Conservation (phyloP, 1,284 basidiomycete species). For the Moesziomyces antarcticus region DNA sequence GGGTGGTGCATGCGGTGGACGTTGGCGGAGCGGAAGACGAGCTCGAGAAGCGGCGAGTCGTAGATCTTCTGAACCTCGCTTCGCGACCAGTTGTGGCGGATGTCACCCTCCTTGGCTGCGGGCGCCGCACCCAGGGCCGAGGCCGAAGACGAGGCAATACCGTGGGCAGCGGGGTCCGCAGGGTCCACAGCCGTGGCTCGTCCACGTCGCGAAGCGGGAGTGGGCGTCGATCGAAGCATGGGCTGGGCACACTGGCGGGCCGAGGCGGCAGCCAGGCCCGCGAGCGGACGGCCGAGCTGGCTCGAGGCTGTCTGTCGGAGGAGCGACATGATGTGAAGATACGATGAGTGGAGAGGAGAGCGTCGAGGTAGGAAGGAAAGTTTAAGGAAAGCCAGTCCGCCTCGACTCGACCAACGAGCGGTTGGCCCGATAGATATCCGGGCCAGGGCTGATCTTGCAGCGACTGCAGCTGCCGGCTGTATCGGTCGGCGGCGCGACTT, state of each 20-base stretch:
- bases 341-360: background rate
- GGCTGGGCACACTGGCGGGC: slow-evolving; percentile 30
- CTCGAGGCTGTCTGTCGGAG: slow-evolving; percentile 31
- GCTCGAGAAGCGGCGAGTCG: slow-evolving; percentile 63
- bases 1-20: slow-evolving; percentile 89
- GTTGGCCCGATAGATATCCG: too few relatives aligned
- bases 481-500: too few relatives aligned
- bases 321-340: slow-evolving; percentile 27
- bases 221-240: slow-evolving; percentile 4
- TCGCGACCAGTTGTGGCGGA: slow-evolving; percentile 60
- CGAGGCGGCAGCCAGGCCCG: slow-evolving; percentile 19
- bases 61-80: slow-evolving; percentile 62
- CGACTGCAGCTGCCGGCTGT: too few relatives aligned
- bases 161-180: slow-evolving; percentile 27
- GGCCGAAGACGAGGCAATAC: slow-evolving; percentile 12
- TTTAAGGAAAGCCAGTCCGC: too few relatives aligned
- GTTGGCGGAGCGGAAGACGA: slow-evolving; percentile 69
- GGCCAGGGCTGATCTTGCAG: too few relatives aligned
- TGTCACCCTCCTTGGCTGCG: slow-evolving; percentile 22
- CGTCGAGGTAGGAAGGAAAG: background rate
- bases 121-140: slow-evolving; percentile 3
- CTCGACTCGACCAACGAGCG: too few relatives aligned
- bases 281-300: slow-evolving; percentile 29
- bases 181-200: slow-evolving; percentile 51
- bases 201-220: slow-evolving; percentile 36